Conservation (phyloP, 2,329 filamentous ascomycete species). For the Hymenoscyphus albidus region DNA sequence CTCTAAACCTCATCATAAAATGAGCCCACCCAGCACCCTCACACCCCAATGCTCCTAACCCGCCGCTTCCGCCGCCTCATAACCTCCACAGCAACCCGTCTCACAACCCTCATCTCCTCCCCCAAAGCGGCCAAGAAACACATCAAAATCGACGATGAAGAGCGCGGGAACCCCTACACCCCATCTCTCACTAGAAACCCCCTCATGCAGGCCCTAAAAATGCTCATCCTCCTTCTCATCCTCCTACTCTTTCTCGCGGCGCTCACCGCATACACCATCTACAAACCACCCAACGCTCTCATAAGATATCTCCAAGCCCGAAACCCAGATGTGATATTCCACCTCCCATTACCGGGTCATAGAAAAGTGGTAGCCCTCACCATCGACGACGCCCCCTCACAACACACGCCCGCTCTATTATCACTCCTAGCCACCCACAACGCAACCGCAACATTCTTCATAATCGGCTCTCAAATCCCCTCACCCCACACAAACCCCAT, state of each 20-base stretch:
- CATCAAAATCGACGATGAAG: conserved; percentile 35
- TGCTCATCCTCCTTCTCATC: conserved; percentile 25
- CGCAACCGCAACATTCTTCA: conserved; percentile 80
- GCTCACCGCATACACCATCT: conserved; percentile 62
- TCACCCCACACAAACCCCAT: conserved; percentile 44
- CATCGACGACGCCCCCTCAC: conserved; percentile 80
- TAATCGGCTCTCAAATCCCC: conserved; percentile 74
- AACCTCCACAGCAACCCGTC: conserved; percentile 4
- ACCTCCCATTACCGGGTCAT: conserved; percentile 51
- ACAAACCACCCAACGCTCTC: conserved; percentile 72
- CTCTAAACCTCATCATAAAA: not conserved
- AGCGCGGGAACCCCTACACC: conserved; percentile 11
- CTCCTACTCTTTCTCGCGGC: conserved; percentile 27
- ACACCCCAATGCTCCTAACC: not conserved
- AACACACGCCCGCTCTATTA: conserved; percentile 67
- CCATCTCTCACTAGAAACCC: not conserved
- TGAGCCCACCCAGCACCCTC: not conserved
- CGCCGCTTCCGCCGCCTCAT: not conserved
- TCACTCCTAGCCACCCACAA: conserved; percentile 60
- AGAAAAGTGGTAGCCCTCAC: conserved; percentile 74
- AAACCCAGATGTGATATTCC: conserved; percentile 79
- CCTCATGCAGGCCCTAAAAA: conserved; percentile 7
- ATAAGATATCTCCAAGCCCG: conserved; percentile 66
- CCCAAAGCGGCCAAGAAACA: conserved; percentile 21
- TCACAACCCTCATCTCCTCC: not conserved